Conservation (phyloP, 1,139 yeast species). For the Debaryomyces nepalensis region DNA sequence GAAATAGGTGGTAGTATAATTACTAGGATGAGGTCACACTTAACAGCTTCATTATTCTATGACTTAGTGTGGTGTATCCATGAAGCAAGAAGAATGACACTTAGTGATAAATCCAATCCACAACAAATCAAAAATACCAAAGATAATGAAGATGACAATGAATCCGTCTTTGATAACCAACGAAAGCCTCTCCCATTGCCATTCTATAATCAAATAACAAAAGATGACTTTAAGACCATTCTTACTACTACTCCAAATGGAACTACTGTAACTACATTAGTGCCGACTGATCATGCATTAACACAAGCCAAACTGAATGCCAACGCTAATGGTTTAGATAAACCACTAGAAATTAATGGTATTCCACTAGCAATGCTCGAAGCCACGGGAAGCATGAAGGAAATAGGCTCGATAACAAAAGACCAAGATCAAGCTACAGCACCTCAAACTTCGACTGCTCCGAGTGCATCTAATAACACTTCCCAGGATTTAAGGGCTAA, state of each 20-base stretch:
- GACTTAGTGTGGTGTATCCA: slow-evolving; percentile 95
- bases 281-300: slow-evolving; percentile 83
- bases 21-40: slow-evolving; percentile 86
- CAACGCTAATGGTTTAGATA: slow-evolving; percentile 58
- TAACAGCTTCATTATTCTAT: slow-evolving; percentile 88
- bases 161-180: slow-evolving; percentile 13
- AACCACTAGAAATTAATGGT: slow-evolving; percentile 74
- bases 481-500: background rate
- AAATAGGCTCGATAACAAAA: slow-evolving; percentile 17
- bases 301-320: slow-evolving; percentile 60
- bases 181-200: slow-evolving; percentile 72
- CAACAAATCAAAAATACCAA: slow-evolving; percentile 18
- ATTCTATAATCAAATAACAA: slow-evolving; percentile 91
- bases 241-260: slow-evolving; percentile 92
- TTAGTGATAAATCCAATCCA: slow-evolving; percentile 43
- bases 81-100: slow-evolving; percentile 82
- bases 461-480: background rate
- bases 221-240: slow-evolving; percentile 84
- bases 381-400: slow-evolving; percentile 72
- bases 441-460: background rate
- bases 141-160: slow-evolving; percentile 15
- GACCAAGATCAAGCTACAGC: background rate
- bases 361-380: slow-evolving; percentile 80
- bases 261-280: slow-evolving; percentile 85
- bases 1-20: slow-evolving; percentile 62